Evolutionary conservation across 768 basidiomycete species (phyloP), one percentile per base, ranked within the genome.

Genomic region (Boletus fagicola): DNA sequence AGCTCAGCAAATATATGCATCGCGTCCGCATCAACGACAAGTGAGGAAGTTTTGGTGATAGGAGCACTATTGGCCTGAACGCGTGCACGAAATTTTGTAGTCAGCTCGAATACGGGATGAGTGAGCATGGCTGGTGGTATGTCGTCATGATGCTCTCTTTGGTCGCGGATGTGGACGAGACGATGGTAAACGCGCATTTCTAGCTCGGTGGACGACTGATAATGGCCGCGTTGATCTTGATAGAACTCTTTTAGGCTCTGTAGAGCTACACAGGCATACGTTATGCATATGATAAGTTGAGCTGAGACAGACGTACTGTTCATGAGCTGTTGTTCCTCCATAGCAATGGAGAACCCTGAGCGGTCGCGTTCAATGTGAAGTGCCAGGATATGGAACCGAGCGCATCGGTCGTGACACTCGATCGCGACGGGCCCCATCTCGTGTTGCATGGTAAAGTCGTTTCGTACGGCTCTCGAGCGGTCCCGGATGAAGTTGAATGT

Each of bases 151-250:
- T 83, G 88, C 65, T 90, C 89, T 60, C 74, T 82, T 65, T 90
- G 88, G 70, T 94, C 90, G 30, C 92, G 86, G 44, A 98, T 88
- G 65, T 97, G 93, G 30, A 91, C 87, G 31, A 98, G 83, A 47
- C 95, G 85, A 68, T 95, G 92, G 73, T 98, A 99, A 1, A 97
- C 86, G 33, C 92, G 86, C 86, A 99, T 97, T 72, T 99, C 96
- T 46, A 98, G 82, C 67, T 98, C 95, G 39, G 88, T 90, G 0
- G 88, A 84, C 11, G 88, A 89, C 64, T 85, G 74, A 58, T 87
- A 87, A 42, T 76, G 73, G 10, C 78, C 80, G 0, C 84, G 78
- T 56, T 90, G 86, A 65, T 97, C 95, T 61, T 91, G 86, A 67
- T 97, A 96, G 65, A 93, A 94, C 67, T 98, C 91, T 71, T 92